Evolutionary conservation across 306 rosid species (phyloP).

Genomic region (Adenanthera pavonina): DNA sequence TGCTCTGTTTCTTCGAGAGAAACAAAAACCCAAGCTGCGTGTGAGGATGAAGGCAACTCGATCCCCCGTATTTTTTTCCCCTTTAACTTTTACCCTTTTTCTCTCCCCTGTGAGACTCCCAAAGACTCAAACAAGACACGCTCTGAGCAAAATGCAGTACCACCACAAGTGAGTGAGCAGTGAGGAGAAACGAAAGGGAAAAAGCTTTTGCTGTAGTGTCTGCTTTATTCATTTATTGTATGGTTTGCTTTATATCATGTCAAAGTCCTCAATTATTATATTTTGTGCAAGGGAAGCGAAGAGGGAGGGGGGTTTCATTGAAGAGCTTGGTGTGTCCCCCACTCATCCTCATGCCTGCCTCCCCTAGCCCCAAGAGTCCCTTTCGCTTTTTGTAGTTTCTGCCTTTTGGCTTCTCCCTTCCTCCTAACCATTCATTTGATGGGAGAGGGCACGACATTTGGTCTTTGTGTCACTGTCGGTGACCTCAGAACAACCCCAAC

Average conservation of each 20-base stretch:
- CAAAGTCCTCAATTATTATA: constrained; percentile 46
- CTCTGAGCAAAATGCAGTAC: constrained; percentile 47
- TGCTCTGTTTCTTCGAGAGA: constrained; percentile 40
- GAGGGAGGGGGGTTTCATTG: constrained; percentile 13
- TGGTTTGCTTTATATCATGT: not conserved
- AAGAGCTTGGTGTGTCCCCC: constrained; percentile 65
- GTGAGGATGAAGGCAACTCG: not conserved
- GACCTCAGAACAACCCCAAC: constrained; percentile 54
- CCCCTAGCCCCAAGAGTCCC: constrained; percentile 73
- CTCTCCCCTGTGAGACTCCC: not conserved
- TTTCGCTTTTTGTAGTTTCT: constrained; percentile 33
- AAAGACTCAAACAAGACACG: constrained; percentile 26
- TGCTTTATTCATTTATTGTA: not conserved
- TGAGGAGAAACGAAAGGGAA: not conserved
- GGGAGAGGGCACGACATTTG: constrained; percentile 7
- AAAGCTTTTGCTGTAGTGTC: not conserved
- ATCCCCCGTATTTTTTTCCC: not conserved
- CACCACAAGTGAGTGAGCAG: constrained; percentile 29
- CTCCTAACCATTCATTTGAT: constrained; percentile 47
- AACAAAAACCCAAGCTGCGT: constrained; percentile 10
- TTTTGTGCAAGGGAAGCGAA: constrained; percentile 34
- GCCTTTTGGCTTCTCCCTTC: constrained; percentile 17
- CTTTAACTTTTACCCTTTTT: not conserved
- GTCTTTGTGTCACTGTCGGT: constrained; percentile 62
- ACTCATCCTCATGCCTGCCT: constrained; percentile 83